Evolutionary conservation across 2,329 filamentous ascomycete species (phyloP), one percentile per base, ranked within the genome.

Genomic region (Aspergillaceae sp.): DNA sequence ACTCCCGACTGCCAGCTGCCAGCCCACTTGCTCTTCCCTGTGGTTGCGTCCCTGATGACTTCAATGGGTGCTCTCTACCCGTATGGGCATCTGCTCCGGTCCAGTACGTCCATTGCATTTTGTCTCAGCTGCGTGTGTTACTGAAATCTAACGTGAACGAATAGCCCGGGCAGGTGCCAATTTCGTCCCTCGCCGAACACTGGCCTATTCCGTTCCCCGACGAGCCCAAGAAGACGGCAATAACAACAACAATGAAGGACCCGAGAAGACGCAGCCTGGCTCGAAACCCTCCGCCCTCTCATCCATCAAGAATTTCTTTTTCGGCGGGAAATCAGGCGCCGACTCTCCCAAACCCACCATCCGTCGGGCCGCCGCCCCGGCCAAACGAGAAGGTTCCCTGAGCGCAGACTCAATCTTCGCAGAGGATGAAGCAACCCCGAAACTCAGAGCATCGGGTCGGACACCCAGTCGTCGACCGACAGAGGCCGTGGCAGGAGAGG

Each of bases 371-470:
- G 46, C 46, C 10, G 56, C 64, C 26, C 62, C 63, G 29, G 52
- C 47, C n/a, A 63, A 62, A 45, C 57, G 62, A 40, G 58, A 64
- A 49, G 67, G 67, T 48, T 56, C 56, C 10, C 56, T 69, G 29
- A 61, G 58, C 36, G 56, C 61, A 10, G 62, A 61, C 52, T 71
- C 68, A 8, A 70, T 71, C 46, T 71, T 71, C 51, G 63, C 60
- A n/a, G 66, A 70, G 40, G 67, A 65, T 19, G 51, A 61, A 29
- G 49, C 57, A 28, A 50, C 46, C 7, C 50, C 55, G n/a, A 57
- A 59, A 29, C 50, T 57, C 34, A 55, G 47, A 43, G 49, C 55
- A 26, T 58, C 51, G 26, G 60, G 58, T 7, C 62, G 55, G 10
- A 59, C 51, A 27, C 61, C 57, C 30, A 53, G 51, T 30, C 50